Evolutionary conservation across 345 rosid genomes (phyloP), one percentile per base, ranked within the genome.

Genomic region (Raphanus raphanistrum): DNA sequence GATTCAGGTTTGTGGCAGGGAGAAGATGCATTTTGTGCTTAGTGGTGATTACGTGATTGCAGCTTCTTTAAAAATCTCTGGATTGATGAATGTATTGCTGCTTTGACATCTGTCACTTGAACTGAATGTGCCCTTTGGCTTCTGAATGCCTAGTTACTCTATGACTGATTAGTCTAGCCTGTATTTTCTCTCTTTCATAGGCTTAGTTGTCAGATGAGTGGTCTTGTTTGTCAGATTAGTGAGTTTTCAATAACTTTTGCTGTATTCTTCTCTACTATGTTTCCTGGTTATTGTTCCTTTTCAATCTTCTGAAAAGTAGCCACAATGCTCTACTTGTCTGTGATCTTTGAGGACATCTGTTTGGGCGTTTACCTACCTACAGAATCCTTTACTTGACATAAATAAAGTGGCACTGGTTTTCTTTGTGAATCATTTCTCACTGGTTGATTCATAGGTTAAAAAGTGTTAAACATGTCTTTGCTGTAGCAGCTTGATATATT

Each of bases 11-110:
- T 87, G 65, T 90, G 88, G 88, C 90, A 89, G 88, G 88, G 81
- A 79, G 97, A 86, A 88, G 97, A 88, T 92, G 96, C 90, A 89
- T 88, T 84, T 87, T 85, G 86, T 92, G 96, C 87, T 92, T 86
- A 90, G 63, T 90, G 90, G 92, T 92, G 97, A 88, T 85, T 80
- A 80, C 87, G 66, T 91, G 92, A 86, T 80, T 90, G 95, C 95
- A 85, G 90, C 86, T 77, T 79, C 78, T 84, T 71, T 86, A 84
- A 11, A 70, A 77, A 71, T 63, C 88, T 86, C 89, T 89, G 90
- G 55, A 50, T 50, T 88, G 91, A 90, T 92, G 90, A 90, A 81
- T 90, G 90, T 82, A 81, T 88, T 84, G 66, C 84, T 89, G 87
- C 90, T 85, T 88, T 87, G 86, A 80, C 72, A 9, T 73, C 5